Base-by-base conservation (phyloP, 2,329 filamentous ascomycete species). In the Cylindrodendrum hubeiense region DNA sequence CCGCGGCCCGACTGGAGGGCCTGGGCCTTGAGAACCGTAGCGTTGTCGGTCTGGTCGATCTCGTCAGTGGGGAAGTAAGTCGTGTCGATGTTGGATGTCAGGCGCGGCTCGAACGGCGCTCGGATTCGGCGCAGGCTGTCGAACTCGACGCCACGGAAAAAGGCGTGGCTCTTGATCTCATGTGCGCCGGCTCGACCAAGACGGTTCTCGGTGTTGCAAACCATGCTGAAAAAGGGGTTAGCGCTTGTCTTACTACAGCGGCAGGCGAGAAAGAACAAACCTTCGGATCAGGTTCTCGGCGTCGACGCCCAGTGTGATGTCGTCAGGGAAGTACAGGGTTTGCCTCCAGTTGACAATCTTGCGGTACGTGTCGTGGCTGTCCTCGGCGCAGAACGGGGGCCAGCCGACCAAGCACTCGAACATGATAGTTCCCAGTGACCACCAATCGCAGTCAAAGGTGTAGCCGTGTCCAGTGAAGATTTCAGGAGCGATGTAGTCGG, bases 271-370 rank as follows among this genome's bases (percentile, higher is more conserved):
- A 15, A n/a, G 13, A 34, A 80, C 88, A 79, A 85, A 97, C 94
- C 91, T 94, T 85, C 94, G 87, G 74, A 98, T 97, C 77, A 98
- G 87, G 76, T 95, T 92, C 82, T 98, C 95, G 0, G 96, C 95
- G 76, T 98, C 95, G 2, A 88, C 87, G 44, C 94, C 94, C 34
- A 99, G 86, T 66, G 93, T 92, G 75, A 98, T 93, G 79, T 99
- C 96, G 66, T 97, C 95, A 0, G 96, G 96, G 85, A 99, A 98
- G 81, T 97, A 97, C 51, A 99, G 84, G 65, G 95, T 94, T 77
- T 97, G 92, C 61, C 93, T 91, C 96, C 96, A 99, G 83, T 98
- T 97, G 75, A 99, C 94, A 79, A 99, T 99, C 87, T 99, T 99
- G 72, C 95, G 92, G 83, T 99, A 99, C 1, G 96, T 98, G 80